Evolutionary conservation across 768 basidiomycete species (phyloP).

Genomic region (Cubamyces sp.): DNA sequence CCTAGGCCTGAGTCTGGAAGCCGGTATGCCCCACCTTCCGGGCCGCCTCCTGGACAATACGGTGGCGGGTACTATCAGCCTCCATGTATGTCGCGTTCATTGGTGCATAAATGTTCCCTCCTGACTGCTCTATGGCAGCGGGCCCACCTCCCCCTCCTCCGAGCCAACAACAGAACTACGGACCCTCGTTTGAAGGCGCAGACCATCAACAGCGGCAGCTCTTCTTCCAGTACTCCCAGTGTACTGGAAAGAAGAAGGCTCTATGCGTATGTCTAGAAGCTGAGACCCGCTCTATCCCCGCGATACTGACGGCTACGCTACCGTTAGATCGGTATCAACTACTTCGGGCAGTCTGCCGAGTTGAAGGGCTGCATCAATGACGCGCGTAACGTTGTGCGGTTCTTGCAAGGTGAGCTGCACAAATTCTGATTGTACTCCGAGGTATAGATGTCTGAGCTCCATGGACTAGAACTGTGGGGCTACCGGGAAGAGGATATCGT

Average conservation of each 20-base stretch:
- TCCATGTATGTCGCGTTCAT: slow-evolving; percentile 29
- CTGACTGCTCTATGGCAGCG: slow-evolving; percentile 20
- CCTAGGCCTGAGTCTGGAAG: slow-evolving; percentile 1
- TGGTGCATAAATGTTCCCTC: neutral
- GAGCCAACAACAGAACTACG: slow-evolving; percentile 46
- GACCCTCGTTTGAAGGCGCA: slow-evolving; percentile 44
- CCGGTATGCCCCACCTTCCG: slow-evolving; percentile 12
- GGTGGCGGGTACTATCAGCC: slow-evolving; percentile 25
- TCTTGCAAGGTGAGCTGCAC: slow-evolving; percentile 43
- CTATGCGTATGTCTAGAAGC: slow-evolving; percentile 45
- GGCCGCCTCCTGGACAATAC: slow-evolving; percentile 20
- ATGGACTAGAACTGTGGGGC: slow-evolving; percentile 42
- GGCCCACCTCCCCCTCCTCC: slow-evolving; percentile 40
- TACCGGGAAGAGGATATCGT: slow-evolving; percentile 62
- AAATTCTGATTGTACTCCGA: neutral
- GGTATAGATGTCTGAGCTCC: neutral
- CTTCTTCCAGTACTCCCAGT: slow-evolving; percentile 60
- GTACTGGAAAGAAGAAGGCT: slow-evolving; percentile 57
- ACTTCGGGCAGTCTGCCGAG: slow-evolving; percentile 46
- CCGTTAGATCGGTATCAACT: slow-evolving; percentile 57
- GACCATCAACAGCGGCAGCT: slow-evolving; percentile 42
- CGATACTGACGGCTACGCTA: neutral
- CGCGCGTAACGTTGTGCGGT: slow-evolving; percentile 53
- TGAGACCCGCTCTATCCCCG: neutral
- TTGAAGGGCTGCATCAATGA: slow-evolving; percentile 65